Evolutionary conservation across 2,329 filamentous ascomycete genomes (phyloP).

Genomic region (Zasmidium angulare): DNA sequence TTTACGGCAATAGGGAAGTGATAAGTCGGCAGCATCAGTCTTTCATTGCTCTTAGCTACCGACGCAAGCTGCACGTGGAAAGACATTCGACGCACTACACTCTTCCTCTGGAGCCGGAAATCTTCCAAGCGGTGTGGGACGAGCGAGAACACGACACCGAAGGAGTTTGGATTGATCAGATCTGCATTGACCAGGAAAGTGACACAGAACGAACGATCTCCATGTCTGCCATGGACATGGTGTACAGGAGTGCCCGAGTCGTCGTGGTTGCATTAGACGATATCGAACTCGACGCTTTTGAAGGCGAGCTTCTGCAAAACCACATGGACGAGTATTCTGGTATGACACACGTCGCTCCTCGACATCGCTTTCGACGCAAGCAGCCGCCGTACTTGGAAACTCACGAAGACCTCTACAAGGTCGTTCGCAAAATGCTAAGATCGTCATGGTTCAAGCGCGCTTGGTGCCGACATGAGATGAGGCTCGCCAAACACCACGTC

Average conservation of each 20-base stretch:
- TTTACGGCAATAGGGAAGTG: slow-evolving; percentile 36
- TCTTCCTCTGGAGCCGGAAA: slow-evolving; percentile 38
- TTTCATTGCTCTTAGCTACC: slow-evolving; percentile 47
- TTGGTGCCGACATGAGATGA: slow-evolving; percentile 48
- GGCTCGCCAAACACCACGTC: slow-evolving; percentile 40
- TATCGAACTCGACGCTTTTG: slow-evolving; percentile 36
- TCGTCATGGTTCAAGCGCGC: slow-evolving; percentile 47
- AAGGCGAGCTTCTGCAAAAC: slow-evolving; percentile 38
- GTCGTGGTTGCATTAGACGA: slow-evolving; percentile 46
- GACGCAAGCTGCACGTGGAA: slow-evolving; percentile 36
- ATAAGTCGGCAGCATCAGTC: slow-evolving; percentile 36
- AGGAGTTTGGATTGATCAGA: slow-evolving; percentile 48
- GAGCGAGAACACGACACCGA: slow-evolving; percentile 38
- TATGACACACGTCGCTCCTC: slow-evolving; percentile 30
- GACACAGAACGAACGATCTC: slow-evolving; percentile 41
- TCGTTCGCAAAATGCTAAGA: slow-evolving; percentile 39
- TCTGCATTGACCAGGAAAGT: slow-evolving; percentile 45
- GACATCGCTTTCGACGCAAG: slow-evolving; percentile 34
- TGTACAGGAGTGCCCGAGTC: slow-evolving; percentile 43
- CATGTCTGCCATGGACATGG: slow-evolving; percentile 43
- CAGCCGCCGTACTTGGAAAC: slow-evolving; percentile 34
- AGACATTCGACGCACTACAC: slow-evolving; percentile 38
- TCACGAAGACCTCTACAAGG: slow-evolving; percentile 31
- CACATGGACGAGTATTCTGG: slow-evolving; percentile 39
- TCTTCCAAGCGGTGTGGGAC: slow-evolving; percentile 43